Conservation (phyloP, 2,329 filamentous ascomycete species). For the Tolypocladium tropicale region DNA sequence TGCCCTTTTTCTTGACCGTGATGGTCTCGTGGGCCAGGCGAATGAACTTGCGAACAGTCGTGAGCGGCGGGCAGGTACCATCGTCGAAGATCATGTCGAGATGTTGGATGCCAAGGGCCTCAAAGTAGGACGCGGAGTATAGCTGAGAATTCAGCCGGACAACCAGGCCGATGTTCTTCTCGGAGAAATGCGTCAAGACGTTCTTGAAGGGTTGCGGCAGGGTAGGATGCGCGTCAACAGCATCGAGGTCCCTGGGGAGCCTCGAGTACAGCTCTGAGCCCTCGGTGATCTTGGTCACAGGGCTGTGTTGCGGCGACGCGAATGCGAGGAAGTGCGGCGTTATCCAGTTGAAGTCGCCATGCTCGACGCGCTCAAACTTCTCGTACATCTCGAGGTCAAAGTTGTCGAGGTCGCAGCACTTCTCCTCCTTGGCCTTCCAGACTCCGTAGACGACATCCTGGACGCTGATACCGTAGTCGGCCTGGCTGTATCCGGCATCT, state of each 20-base stretch:
- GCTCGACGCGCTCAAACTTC: constrained; percentile 87
- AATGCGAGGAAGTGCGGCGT: constrained; percentile 93
- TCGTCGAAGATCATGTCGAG: constrained; percentile 99
- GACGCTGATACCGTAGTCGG: constrained; percentile 89
- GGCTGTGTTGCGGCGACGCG: constrained; percentile 81
- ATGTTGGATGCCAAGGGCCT: constrained; percentile 86
- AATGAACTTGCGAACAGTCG: constrained; percentile 89
- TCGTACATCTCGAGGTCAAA: constrained; percentile 98
- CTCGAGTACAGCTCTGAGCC: constrained; percentile 63
- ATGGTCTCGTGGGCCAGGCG: constrained; percentile 92
- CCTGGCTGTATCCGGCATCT: constrained; percentile 96
- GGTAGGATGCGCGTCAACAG: constrained; percentile 57
- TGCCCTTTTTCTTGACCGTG: constrained; percentile 78
- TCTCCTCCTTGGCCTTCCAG: constrained; percentile 97
- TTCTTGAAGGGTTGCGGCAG: constrained; percentile 91
- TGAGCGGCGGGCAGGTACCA: constrained; percentile 83
- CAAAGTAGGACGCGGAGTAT: constrained; percentile 96
- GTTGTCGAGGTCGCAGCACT: constrained; percentile 80
- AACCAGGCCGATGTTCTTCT: constrained; percentile 83
- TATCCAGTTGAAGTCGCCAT: constrained; percentile 99
- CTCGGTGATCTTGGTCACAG: constrained; percentile 60
- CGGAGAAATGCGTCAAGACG: constrained; percentile 78
- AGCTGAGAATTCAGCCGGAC: constrained; percentile 92
- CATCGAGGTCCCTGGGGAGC: constrained; percentile 66
- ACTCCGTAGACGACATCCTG: constrained; percentile 98